Evolutionary conservation across 2,329 filamentous ascomycete genomes (phyloP), one percentile per base, ranked within the genome.

Genomic region (Neonectria ditissima): DNA sequence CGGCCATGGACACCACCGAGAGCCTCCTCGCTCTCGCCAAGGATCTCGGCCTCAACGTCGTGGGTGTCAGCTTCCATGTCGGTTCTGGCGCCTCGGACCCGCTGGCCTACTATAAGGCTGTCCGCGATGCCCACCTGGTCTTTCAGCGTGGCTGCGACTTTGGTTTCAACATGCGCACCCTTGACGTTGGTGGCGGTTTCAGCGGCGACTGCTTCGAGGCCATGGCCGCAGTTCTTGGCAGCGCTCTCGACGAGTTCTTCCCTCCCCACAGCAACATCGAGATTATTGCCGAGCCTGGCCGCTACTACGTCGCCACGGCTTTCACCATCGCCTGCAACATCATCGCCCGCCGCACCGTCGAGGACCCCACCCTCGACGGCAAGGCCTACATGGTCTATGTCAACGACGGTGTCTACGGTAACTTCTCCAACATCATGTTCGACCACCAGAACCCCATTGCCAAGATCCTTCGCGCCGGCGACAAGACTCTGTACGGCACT

Each of bases 401-500:
- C 78, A 99, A 99, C 77, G 96, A 99, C 73, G 96, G 96, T 28
- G 91, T 98, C 57, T 99, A 99, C 76, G 96, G 96, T 75, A 98
- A 98, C 83, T 98, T 99, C 77, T 97, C 93, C 70, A 97, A 94
- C 88, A 98, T 98, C 86, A 97, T 98, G 84, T 99, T 97, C 78
- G 96, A 98, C 76, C 96, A 98, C 80, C 96, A 99, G 85, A 88
- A 97, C 74, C 96, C 96, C 1, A 81, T 92, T 48, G 93, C 95
- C 59, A 92, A 92, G 80, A 87, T 98, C 62, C 84, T 99, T 58
- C 90, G 89, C 69, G 83, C 86, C 20, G 83, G 85, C 65, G 80
- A 85, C 66, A 81, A 83, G 64, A 86, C 87, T 66, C 76, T 89
- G 75, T 90, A 90, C 77, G 81, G 90, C 79, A 81, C 84, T 66